Evolutionary conservation across 768 basidiomycete species (phyloP).

Genomic region (Podaxis rugospora): DNA sequence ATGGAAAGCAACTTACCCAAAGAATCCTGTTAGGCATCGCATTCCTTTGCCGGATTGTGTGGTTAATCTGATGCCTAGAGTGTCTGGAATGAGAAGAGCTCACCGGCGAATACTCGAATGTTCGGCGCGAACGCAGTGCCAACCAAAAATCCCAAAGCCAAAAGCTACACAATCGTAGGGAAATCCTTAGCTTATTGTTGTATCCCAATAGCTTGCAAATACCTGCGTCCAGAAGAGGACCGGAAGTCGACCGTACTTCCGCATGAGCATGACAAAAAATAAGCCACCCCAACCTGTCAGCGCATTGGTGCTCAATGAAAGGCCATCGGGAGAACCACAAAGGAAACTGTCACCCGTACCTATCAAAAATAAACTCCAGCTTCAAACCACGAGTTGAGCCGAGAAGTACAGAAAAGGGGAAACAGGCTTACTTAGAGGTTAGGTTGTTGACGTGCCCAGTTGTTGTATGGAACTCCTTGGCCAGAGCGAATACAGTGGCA

Average conservation of each 20-base stretch:
- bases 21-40: conserved; percentile 57
- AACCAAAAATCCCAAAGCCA: conserved; percentile 49
- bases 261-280: conserved; percentile 60
- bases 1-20: conserved; percentile 34
- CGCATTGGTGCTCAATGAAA: background rate
- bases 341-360: conserved; percentile 27
- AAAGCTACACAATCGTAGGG: conserved; percentile 28
- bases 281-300: conserved; percentile 54
- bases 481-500: conserved; percentile 52
- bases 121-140: conserved; percentile 48
- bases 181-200: background rate
- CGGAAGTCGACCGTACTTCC: conserved; percentile 59
- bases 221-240: conserved; percentile 72
- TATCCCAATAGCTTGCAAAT: background rate
- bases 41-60: conserved; percentile 30
- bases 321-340: background rate
- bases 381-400: conserved; percentile 15
- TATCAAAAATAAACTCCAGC: conserved; percentile 63
- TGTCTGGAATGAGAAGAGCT: background rate
- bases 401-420: background rate
- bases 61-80: background rate
- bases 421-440: conserved; percentile 43
- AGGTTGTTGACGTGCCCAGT: conserved; percentile 56
- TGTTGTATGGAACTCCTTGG: conserved; percentile 49
- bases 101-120: conserved; percentile 22